phyloP scores from a whole-genome alignment of 208 protist genomes.

The Wallacemonas collosoma region DNA sequence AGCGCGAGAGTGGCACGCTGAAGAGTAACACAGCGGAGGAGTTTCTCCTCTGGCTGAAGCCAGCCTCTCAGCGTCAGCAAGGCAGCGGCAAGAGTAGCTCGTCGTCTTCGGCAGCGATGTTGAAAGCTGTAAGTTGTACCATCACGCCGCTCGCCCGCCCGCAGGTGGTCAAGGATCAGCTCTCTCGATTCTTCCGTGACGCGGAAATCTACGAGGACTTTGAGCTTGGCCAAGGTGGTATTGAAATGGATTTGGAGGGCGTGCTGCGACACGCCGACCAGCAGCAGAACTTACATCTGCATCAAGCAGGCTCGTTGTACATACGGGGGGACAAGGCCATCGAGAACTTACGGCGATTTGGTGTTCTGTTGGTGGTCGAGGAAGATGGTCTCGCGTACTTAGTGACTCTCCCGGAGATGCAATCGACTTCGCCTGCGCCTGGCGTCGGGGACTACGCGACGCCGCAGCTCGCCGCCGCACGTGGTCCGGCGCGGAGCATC shows the following conservation, averaged over 20 bases:
- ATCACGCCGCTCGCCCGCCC: slow-evolving; percentile 55
- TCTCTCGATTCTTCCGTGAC: slow-evolving; percentile 60
- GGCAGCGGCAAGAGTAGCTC: background rate
- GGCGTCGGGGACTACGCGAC: slow-evolving; percentile 29
- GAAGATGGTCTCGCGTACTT: slow-evolving; percentile 71
- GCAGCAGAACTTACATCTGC: slow-evolving; percentile 67
- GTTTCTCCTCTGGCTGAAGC: slow-evolving; percentile 75
- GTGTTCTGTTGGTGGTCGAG: slow-evolving; percentile 72
- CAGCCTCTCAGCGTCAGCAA: slow-evolving; percentile 3
- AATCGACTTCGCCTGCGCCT: slow-evolving; percentile 19
- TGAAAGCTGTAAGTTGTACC: slow-evolving; percentile 54
- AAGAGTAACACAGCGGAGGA: slow-evolving; percentile 10
- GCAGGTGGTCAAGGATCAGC: slow-evolving; percentile 64
- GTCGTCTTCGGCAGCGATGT: slow-evolving; percentile 1
- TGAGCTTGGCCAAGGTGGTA: slow-evolving; percentile 34
- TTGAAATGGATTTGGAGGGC: slow-evolving; percentile 64
- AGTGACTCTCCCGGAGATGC: slow-evolving; percentile 76
- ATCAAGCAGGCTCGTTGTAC: slow-evolving; percentile 64
- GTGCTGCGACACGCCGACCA: slow-evolving; percentile 70
- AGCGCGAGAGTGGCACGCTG: slow-evolving; percentile 27
- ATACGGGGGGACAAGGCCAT: slow-evolving; percentile 73
- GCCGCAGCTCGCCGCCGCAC: slow-evolving; percentile 36
- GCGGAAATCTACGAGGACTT: slow-evolving; percentile 77
- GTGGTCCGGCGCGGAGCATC: slow-evolving; percentile 31
- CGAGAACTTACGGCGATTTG: slow-evolving; percentile 73